Conservation (phyloP, 768 basidiomycete species). For the Lactifluus echinatus region DNA sequence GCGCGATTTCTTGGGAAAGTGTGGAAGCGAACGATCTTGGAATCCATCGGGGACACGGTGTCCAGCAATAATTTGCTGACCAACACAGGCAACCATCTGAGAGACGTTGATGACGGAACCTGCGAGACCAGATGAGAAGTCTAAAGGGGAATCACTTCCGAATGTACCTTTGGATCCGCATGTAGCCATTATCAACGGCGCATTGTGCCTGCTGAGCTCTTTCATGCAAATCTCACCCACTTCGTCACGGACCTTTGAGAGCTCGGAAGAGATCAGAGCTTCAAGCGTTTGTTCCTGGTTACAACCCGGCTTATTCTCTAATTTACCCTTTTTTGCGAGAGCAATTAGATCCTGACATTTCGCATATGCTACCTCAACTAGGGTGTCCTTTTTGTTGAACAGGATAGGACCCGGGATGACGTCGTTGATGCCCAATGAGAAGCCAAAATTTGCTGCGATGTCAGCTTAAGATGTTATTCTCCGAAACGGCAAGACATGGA, state of each 20-base stretch:
- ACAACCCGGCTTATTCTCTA: slow-evolving; percentile 97
- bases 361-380: slow-evolving; percentile 83
- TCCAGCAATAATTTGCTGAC: slow-evolving; percentile 97
- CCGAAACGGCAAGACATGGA: slow-evolving; percentile 2
- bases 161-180: slow-evolving; percentile 90
- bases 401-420: slow-evolving; percentile 90
- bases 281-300: slow-evolving; percentile 96
- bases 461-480: slow-evolving; percentile 13
- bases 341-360: slow-evolving; percentile 81
- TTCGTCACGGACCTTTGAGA: slow-evolving; percentile 92
- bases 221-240: slow-evolving; percentile 98
- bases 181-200: slow-evolving; percentile 97
- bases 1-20: slow-evolving; percentile 94
- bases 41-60: slow-evolving; percentile 98
- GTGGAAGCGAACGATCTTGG: slow-evolving; percentile 97
- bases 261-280: slow-evolving; percentile 85
- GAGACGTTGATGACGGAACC: slow-evolving; percentile 99
- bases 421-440: slow-evolving; percentile 97
- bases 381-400: slow-evolving; percentile 68
- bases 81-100: slow-evolving; percentile 99
- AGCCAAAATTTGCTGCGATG: slow-evolving; percentile 83
- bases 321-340: slow-evolving; percentile 81
- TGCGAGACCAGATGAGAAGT: slow-evolving; percentile 26
- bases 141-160: neutral
- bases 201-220: slow-evolving; percentile 95